Evolutionary conservation across 352 stramenopile species (phyloP).

Genomic region (Phytophthora ohioensis): DNA sequence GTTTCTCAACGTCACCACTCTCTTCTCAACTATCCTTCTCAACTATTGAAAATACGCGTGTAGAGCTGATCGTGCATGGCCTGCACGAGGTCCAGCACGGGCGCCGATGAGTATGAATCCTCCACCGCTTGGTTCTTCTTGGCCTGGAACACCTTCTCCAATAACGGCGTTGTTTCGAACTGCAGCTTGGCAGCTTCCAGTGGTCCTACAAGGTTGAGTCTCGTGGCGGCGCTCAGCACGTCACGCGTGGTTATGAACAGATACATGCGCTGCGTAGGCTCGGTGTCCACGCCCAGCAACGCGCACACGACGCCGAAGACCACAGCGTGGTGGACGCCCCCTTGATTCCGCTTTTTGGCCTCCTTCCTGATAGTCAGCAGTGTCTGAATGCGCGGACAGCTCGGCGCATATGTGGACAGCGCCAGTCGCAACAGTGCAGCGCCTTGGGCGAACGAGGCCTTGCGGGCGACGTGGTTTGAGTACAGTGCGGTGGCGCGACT

Average conservation of each 20-base stretch:
- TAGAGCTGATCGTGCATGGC: slow-evolving; percentile 90
- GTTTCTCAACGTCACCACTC: too few species aligned
- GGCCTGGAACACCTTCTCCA: slow-evolving; percentile 66
- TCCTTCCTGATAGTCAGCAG: slow-evolving; percentile 62
- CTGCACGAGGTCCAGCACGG: slow-evolving; percentile 83
- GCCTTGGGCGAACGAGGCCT: slow-evolving; percentile 79
- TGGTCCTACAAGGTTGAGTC: slow-evolving; percentile 81
- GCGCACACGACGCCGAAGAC: slow-evolving; percentile 76
- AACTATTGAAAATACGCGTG: slow-evolving; percentile 90
- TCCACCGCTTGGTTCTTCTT: slow-evolving; percentile 74
- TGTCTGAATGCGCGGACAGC: slow-evolving; percentile 38
- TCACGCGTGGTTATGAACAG: slow-evolving; percentile 83
- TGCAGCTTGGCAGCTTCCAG: slow-evolving; percentile 77
- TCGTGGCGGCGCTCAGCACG: slow-evolving; percentile 77
- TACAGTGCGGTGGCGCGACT: slow-evolving; percentile 59
- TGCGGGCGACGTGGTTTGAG: slow-evolving; percentile 84
- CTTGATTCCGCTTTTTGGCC: slow-evolving; percentile 57
- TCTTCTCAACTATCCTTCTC: not conserved
- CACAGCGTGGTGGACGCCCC: slow-evolving; percentile 69
- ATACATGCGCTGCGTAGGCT: slow-evolving; percentile 76
- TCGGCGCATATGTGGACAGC: slow-evolving; percentile 58
- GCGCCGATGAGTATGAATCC: slow-evolving; percentile 81
- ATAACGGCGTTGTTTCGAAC: slow-evolving; percentile 55
- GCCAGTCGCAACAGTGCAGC: slow-evolving; percentile 74
- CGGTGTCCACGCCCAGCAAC: slow-evolving; percentile 52